Evolutionary conservation across 208 protist genomes (phyloP), one percentile per base, ranked within the genome.

Genomic region (Acanthamoeba healyi): DNA sequence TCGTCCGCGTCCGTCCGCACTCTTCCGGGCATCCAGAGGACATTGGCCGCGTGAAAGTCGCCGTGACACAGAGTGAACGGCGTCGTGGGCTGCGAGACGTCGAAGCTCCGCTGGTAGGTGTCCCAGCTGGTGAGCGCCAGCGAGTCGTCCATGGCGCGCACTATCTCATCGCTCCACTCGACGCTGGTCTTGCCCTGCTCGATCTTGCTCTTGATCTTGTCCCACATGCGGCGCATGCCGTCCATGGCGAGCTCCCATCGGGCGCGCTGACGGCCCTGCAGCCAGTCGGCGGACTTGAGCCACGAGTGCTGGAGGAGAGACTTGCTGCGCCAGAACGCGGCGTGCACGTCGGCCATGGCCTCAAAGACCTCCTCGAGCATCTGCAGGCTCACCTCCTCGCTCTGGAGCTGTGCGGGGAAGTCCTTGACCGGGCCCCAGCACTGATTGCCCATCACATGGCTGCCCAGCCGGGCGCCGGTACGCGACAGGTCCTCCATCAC

Each of bases 31-130:
- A 61, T n/a, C 56, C 54, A 90, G 32, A 95, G 54, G n/a, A 92
- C 17, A 65, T 95, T 95, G 65, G 51, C 94, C 61, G 94, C 94
- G 65, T 95, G 94, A 29, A 92, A 95, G 90, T 95, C 94, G 44
- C 94, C 94, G 51, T 95, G 94, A n/a, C 51, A 61, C 17, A 95
- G 58, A 7, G 94, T 95, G 44, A 95, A 95, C 24, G 82, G 24
- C 19, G 63, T 92, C 14, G 44, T 42, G 4, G 40, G 7, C n/a
- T 74, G 9, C 26, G 34, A 29, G 12, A 92, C 90, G 42, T 95
- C 63, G 34, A 84, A 65, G 54, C 54, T 51, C 7, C 32, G 36
- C 36, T 61, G 81, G 29, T 82, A 95, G 26, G 36, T 24, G 5
- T 95, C 82, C 81, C 81, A 95, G 56, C 29, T 92, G 42, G 84